phyloP scores from a whole-genome alignment of 2,329 filamentous ascomycete genomes.

The Trichoderma sp. region DNA sequence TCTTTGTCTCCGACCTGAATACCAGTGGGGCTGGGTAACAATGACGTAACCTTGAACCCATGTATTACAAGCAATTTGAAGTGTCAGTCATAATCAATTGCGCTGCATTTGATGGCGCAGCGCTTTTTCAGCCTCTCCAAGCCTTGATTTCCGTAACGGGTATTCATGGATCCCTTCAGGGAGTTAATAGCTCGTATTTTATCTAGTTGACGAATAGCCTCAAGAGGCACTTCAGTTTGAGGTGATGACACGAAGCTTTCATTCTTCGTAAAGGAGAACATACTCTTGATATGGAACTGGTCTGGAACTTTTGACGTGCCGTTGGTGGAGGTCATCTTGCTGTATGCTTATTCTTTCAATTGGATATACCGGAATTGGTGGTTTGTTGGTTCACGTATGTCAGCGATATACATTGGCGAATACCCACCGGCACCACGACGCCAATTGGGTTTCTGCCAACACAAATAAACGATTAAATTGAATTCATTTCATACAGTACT shows the following conservation, averaged over 20 bases:
- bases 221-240: neutral
- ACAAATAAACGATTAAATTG: neutral
- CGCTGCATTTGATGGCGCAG: neutral
- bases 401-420: neutral
- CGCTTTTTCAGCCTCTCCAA: neutral
- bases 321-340: neutral
- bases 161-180: neutral
- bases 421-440: neutral
- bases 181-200: neutral
- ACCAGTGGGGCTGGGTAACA: neutral
- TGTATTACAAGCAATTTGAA: neutral
- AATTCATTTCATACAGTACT: neutral
- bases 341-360: neutral
- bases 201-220: neutral
- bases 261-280: neutral
- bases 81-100: neutral
- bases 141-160: neutral
- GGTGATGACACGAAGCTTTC: neutral
- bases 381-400: neutral
- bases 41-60: slow-evolving; percentile 1
- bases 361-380: neutral
- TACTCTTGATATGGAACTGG: neutral
- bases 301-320: neutral
- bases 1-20: neutral
- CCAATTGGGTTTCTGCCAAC: neutral